These are phyloP conservation scores for Nannizziopsis arthrosporioides DNA, from an alignment of 2,329 filamentous ascomycete genomes.

Conservation along the genomic window DNA sequence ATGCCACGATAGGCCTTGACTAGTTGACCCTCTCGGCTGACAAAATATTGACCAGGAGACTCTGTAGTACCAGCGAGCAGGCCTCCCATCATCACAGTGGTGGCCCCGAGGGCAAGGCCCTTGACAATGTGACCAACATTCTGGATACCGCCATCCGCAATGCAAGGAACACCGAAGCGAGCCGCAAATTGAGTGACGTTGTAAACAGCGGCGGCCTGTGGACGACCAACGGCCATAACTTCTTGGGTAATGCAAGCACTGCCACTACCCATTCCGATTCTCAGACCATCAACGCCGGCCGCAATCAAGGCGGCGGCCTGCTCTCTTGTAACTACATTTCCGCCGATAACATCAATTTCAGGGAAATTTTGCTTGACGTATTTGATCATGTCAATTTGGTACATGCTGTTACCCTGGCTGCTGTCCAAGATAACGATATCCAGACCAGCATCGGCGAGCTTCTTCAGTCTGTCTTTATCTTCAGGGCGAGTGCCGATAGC, in stretches of 20 bases:
- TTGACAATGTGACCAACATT: slow-evolving; percentile 99
- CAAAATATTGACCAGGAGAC: slow-evolving; percentile 91
- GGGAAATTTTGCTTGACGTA: slow-evolving; percentile 85
- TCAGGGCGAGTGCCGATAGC: slow-evolving; percentile 90
- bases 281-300: slow-evolving; percentile 87
- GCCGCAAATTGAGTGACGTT: slow-evolving; percentile 81
- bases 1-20: slow-evolving; percentile 99
- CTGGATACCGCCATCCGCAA: slow-evolving; percentile 94
- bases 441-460: slow-evolving; percentile 85
- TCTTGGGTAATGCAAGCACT: slow-evolving; percentile 98
- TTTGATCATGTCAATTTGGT: slow-evolving; percentile 97
- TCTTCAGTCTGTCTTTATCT: slow-evolving; percentile 74
- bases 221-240: slow-evolving; percentile 96
- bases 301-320: slow-evolving; percentile 87
- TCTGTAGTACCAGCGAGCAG: slow-evolving; percentile 93
- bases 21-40: slow-evolving; percentile 90
- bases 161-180: slow-evolving; percentile 91
- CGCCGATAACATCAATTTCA: slow-evolving; percentile 82
- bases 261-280: slow-evolving; percentile 97
- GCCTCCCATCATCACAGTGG: slow-evolving; percentile 98
- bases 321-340: slow-evolving; percentile 95
- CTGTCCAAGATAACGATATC: slow-evolving; percentile 93
- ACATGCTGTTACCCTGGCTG: slow-evolving; percentile 96
- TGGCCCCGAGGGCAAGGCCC: slow-evolving; percentile 85
- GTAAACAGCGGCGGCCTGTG: slow-evolving; percentile 87